Conservation (phyloP, 139 green algal species). For the Gonium pectorale region DNA sequence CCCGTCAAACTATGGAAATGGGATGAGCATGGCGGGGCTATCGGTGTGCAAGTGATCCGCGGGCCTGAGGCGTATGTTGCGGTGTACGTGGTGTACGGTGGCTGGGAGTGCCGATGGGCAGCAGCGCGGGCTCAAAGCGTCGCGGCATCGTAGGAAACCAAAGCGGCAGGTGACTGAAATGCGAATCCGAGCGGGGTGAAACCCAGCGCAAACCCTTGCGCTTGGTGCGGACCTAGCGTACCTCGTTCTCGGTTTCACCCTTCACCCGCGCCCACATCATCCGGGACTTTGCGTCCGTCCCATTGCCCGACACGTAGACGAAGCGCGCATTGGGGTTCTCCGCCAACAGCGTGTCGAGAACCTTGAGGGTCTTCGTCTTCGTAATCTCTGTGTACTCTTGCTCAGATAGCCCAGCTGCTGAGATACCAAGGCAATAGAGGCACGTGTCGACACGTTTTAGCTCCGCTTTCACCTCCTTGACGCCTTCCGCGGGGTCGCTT, state of each 20-base stretch:
- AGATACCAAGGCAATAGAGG: constrained; percentile 15
- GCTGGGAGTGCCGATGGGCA: no score
- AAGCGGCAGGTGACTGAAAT: no score
- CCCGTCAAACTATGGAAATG: no score
- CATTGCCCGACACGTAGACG: constrained; percentile 11
- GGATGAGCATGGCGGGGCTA: no score
- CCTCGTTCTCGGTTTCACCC: constrained; percentile 34
- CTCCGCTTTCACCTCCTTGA: background rate
- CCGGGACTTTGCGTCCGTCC: background rate
- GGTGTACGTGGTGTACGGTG: background rate
- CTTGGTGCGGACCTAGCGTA: background rate
- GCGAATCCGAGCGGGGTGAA: background rate
- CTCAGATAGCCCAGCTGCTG: constrained; percentile 1
- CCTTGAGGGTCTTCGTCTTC: constrained; percentile 11
- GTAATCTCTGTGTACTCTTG: background rate
- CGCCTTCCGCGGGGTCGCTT: background rate
- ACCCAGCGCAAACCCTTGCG: background rate
- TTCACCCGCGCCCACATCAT: constrained; percentile 31
- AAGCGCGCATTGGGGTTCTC: constrained; percentile 22
- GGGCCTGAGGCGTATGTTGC: background rate
- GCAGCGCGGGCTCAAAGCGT: no score
- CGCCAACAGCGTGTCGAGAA: background rate
- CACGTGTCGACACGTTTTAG: constrained; percentile 1
- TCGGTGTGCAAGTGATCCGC: no score
- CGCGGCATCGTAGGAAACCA: no score